Percentiles rank a stretch among this genome's conserved stretches.
Conservation (phyloP, 495 filamentous ascomycete genomes). For the Xylaria palmicola region DNA sequence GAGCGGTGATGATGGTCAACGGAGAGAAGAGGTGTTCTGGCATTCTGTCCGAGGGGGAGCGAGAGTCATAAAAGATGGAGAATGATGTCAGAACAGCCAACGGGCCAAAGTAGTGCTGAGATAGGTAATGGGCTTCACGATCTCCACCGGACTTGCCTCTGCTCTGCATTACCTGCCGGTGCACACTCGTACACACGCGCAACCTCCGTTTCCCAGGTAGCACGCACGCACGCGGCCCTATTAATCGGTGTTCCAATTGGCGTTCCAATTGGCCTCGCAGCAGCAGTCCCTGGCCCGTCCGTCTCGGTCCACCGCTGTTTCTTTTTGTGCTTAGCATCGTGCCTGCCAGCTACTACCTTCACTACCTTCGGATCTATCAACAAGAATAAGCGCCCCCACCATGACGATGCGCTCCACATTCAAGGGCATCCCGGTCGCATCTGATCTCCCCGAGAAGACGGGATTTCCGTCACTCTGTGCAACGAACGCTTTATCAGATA, state of each 20-base stretch:
- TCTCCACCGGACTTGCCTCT: slow-evolving; percentile 5
- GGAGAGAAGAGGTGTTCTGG: neutral
- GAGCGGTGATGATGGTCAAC: neutral
- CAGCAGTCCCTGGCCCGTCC: neutral
- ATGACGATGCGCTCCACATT: neutral
- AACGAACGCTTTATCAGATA: neutral
- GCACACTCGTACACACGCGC: too few species aligned
- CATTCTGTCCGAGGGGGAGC: neutral
- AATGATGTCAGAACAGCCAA: slow-evolving; percentile 17
- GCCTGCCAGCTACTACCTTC: neutral
- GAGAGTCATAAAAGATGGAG: slow-evolving; percentile 15
- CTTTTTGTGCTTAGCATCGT: neutral
- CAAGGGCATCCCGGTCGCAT: neutral
- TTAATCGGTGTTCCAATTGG: too few species aligned
- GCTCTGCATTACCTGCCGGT: too few species aligned
- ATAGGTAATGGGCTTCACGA: slow-evolving; percentile 15
- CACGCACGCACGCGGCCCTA: too few species aligned
- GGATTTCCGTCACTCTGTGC: neutral
- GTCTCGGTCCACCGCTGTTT: neutral
- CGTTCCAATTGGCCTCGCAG: neutral
- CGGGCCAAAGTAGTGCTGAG: neutral
- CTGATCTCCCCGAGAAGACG: neutral
- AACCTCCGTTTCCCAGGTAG: too few species aligned
- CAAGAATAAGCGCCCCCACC: neutral
- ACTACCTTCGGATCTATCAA: neutral